Evolutionary conservation across 73 alveolate genomes (phyloP).

Genomic region (Effrenium voratum): DNA sequence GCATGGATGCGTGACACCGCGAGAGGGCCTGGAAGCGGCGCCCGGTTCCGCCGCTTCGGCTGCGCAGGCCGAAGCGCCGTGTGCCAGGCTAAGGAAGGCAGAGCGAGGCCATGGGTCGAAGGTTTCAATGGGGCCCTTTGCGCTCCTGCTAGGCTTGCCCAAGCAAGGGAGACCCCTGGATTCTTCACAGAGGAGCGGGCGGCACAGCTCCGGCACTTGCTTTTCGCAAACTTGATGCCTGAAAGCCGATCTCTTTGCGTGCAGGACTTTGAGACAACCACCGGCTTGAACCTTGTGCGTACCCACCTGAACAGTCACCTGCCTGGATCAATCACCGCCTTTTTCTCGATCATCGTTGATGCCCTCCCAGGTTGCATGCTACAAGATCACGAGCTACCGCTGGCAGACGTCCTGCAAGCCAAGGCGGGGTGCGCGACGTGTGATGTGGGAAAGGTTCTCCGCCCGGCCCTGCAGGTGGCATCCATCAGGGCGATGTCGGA

Average conservation of each 20-base stretch:
- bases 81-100: no score
- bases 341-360: background rate
- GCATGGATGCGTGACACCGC: no score
- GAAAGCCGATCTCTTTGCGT: background rate
- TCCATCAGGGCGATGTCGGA: constrained; percentile 86
- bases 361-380: constrained; percentile 67
- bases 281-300: constrained; percentile 68
- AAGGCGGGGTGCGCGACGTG: constrained; percentile 18
- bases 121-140: background rate
- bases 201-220: no score
- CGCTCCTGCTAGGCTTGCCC: background rate
- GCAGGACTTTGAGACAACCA: constrained; percentile 79
- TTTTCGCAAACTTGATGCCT: no score
- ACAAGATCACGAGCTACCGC: constrained; percentile 56
- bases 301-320: constrained; percentile 22
- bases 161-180: no score
- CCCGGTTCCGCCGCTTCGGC: background rate
- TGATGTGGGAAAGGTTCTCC: background rate
- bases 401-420: constrained; percentile 72
- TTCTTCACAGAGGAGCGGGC: no score
- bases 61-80: background rate
- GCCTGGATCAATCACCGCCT: background rate
- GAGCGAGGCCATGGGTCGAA: background rate
- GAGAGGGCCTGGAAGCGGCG: background rate
- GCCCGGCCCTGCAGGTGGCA: background rate